Base-by-base conservation (phyloP, 441 rosid genomes). In the Populus tomentosa region DNA sequence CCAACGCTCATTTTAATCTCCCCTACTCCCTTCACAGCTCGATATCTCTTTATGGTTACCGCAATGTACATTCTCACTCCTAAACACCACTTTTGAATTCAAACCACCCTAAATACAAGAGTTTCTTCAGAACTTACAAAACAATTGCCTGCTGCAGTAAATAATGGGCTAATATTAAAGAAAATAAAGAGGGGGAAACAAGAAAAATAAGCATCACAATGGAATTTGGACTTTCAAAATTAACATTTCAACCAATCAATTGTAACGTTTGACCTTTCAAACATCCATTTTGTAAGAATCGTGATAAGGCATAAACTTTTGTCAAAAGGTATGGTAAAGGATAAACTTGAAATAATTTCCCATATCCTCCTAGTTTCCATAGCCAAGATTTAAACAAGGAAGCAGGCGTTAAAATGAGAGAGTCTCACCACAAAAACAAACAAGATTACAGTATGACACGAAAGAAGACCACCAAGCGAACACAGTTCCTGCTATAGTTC, bases 41-140 rank as follows among this genome's bases (percentile, higher is more conserved):
- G 88, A 82, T 90, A 87, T 88, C 91, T 92, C 87, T 86, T 92
- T 80, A 81, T 85, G 79, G 90, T 88, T 77, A 83, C 86, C 35
- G 86, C 91, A 87, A 92, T 79, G 91, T 85, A 89, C 98, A 94
- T 94, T 86, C 94, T 92, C 92, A 86, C 80, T 67, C 80, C 87
- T 77, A 86, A 86, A 81, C 83, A 80, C 86, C 71, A 77, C 61
- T 75, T 74, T 75, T 70, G 67, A 70, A 78, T 75, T 46, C 63
- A 73, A 76, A 77, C 61, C 50, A 66, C 77, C 26, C 80, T 73
- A 69, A 79, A 23, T n/a, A 28, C 36, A 72, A 75, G 78, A 62
- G 79, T 71, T 62, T 63, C 72, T 83, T 73, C 78, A 64, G 35
- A 59, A 67, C 42, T 16, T 70, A 56, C 74, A 77, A 26, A 74